Conservation (phyloP, 306 rosid genomes). For the Gastrolobium bilobum region DNA sequence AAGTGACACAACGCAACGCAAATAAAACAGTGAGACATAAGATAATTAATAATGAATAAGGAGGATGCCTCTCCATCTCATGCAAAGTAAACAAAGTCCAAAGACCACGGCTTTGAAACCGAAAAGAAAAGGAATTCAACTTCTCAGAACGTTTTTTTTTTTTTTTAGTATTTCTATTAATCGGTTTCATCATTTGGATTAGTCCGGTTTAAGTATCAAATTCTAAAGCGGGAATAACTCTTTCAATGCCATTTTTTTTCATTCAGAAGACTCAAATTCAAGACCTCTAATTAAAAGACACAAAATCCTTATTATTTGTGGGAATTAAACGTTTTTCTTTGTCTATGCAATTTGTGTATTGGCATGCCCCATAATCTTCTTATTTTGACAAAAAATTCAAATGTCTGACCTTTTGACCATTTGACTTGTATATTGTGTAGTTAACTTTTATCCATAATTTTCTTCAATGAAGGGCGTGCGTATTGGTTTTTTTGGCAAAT, state of each 20-base stretch:
- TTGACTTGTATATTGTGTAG: background rate
- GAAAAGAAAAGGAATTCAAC: conserved; percentile 47
- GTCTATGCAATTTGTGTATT: conserved; percentile 46
- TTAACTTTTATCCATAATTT: conserved; percentile 2
- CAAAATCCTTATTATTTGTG: too few species aligned
- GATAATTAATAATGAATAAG: background rate
- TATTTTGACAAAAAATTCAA: conserved; percentile 44
- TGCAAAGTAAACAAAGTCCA: conserved; percentile 51
- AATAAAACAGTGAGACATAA: background rate
- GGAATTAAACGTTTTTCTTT: conserved; percentile 21
- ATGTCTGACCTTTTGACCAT: conserved; percentile 54
- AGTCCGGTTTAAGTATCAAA: too few species aligned
- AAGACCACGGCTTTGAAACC: conserved; percentile 50
- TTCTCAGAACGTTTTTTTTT: conserved; percentile 54
- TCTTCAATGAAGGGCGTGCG: background rate
- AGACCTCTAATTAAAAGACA: too few species aligned
- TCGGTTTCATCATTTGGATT: too few species aligned
- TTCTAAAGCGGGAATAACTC: too few species aligned
- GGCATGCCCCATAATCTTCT: background rate
- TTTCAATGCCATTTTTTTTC: too few species aligned
- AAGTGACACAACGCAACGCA: background rate
- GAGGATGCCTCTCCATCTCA: conserved; percentile 55
- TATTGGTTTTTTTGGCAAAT: background rate
- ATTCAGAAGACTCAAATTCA: too few species aligned
- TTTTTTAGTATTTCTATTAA: too few species aligned